Evolutionary conservation across 1,284 basidiomycete genomes (phyloP).

Genomic region (Ceratobasidium theobromae): DNA sequence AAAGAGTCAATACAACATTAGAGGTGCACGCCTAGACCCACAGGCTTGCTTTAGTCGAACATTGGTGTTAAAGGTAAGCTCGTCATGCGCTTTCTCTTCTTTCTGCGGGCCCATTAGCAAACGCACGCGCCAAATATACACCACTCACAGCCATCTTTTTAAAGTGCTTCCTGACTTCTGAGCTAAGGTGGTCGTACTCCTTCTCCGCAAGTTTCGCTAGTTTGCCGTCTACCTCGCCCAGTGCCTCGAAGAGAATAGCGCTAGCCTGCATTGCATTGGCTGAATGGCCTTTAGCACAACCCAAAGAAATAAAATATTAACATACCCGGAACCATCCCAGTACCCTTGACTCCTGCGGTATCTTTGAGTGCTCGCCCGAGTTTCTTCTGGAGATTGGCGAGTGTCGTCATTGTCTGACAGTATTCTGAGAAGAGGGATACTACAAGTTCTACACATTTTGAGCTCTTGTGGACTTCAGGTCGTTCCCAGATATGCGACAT

Average conservation of each 20-base stretch:
- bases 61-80: constrained; percentile 66
- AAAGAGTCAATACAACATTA: not conserved
- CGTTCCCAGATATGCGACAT: constrained; percentile 49
- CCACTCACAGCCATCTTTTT: constrained; percentile 68
- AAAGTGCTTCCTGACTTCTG: constrained; percentile 79
- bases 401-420: constrained; percentile 62
- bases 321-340: constrained; percentile 62
- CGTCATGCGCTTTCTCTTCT: constrained; percentile 75
- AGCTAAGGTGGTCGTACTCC: constrained; percentile 63
- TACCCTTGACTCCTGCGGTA: constrained; percentile 59
- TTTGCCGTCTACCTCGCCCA: constrained; percentile 68
- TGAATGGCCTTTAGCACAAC: constrained; percentile 40
- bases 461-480: constrained; percentile 72
- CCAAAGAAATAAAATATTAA: constrained; percentile 26
- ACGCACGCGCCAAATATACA: not conserved
- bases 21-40: constrained; percentile 39
- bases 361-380: constrained; percentile 67
- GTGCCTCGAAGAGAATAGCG: constrained; percentile 64
- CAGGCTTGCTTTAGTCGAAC: constrained; percentile 74
- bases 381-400: constrained; percentile 71
- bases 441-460: constrained; percentile 69
- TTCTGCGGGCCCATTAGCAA: constrained; percentile 51
- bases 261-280: constrained; percentile 65
- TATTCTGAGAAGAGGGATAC: constrained; percentile 69
- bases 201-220: constrained; percentile 72